phyloP scores from a whole-genome alignment of 768 basidiomycete genomes.

The Pleurotus pulmonarius region DNA sequence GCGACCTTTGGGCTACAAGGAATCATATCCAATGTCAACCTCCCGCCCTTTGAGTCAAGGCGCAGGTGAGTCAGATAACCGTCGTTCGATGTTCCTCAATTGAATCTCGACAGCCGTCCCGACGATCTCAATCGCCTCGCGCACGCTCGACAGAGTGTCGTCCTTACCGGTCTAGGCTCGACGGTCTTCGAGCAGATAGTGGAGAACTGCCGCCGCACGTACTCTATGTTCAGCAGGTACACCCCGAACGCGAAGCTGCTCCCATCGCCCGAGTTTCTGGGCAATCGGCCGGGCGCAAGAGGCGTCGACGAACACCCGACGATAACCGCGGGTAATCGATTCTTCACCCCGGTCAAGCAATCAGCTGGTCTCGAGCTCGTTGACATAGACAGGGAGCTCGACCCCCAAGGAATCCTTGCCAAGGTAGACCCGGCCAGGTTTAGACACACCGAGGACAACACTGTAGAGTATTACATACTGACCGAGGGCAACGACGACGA shows the following conservation, averaged over 20 bases:
- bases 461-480: neutral
- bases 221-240: neutral
- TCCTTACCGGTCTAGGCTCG: neutral
- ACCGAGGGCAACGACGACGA: neutral
- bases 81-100: no score
- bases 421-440: neutral
- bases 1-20: neutral
- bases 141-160: neutral
- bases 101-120: no score
- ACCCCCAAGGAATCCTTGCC: neutral
- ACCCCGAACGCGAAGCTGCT: neutral
- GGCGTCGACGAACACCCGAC: neutral
- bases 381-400: neutral
- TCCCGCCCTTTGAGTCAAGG: neutral
- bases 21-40: neutral
- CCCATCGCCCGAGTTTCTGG: neutral
- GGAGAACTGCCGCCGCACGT: neutral
- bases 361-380: neutral
- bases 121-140: neutral
- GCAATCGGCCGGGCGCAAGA: neutral
- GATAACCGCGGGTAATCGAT: neutral
- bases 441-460: neutral
- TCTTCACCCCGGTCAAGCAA: neutral
- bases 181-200: neutral
- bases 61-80: neutral